Evolutionary conservation across 2,329 filamentous ascomycete genomes (phyloP), one percentile per base, ranked within the genome.

Genomic region (Phaeosphaeriaceae sp.): DNA sequence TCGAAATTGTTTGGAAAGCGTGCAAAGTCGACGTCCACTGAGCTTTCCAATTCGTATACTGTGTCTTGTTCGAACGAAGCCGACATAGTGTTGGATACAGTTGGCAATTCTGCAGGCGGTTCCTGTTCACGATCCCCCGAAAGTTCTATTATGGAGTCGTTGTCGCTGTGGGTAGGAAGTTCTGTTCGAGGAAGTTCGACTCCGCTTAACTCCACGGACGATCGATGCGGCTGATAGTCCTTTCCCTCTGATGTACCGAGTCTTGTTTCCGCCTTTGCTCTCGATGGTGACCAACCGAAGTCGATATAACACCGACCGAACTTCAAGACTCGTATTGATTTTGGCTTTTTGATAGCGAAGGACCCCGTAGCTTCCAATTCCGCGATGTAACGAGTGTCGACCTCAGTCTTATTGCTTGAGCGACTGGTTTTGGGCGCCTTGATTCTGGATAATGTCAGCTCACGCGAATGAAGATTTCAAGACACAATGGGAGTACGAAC

Each of bases 401-500:
- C 31, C 6, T 36, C 41, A 21, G 41, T 19, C 41, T 44, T 19
- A 10, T 24, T 50, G 33, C n/a, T 50, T 17, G 15, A 22, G 25
- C 15, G 31, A 24, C 19, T 9, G 40, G 40, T 24, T 21, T 49
- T 41, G 21, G 36, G 25, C 11, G 49, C 49, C 4, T 48, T 56
- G 17, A 57, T 33, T 31, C 54, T 61, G 22, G 1, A 31, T 3
- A n/a, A 17, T 11, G 19, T 24, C 7, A 44, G 48, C 61, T 25
- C 51, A 31, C 2, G 1, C 27, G 27, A 20, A 7, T 36, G 20
- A 36, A 33, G 51, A 24, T 11, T 27, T 5, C 31, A 54, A 13
- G 13, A 24, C 13, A 21, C 33, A 22, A 49, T 22, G 44, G 52
- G 36, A 33, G 15, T 36, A 61, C 46, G 45, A 21, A 57, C 61